Evolutionary conservation across 345 rosid genomes (phyloP), one percentile per base, ranked within the genome.

Genomic region (Rubroshorea leprosula): DNA sequence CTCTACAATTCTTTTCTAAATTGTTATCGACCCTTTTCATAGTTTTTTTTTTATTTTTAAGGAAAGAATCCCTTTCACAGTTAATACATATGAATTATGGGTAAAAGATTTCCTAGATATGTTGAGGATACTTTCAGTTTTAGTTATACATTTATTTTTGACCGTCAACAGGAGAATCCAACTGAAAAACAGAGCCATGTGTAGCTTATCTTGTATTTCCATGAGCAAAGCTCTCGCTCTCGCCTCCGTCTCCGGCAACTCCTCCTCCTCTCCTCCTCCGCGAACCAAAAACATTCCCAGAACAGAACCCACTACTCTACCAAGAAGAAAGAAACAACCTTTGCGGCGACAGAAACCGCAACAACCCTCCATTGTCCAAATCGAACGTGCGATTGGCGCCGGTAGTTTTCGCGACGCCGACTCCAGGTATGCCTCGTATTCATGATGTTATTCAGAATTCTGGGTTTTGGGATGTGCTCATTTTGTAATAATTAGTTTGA

Each of bases 351-450:
- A 31, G 39, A 39, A 69, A 21, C 19, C 61, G 41, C 76, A 58
- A 38, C 67, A 79, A 55, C 77, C 80, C 22, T 61, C 77, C 3
- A 54, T 84, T 47, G 63, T 78, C 68, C 78, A 74, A 62, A 70
- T 92, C 16, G 96, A 92, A 65, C 78, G 81, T 8, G 96, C 86
- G 15, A 71, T 89, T 26, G 95, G 96, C 26, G 83, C 95, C 12
- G 93, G 96, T 58, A 73, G 79, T 27, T 92, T 76, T 49, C 88
- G 95, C 19, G 90, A 92, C 64, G 24, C 72, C 8, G 93, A 89
- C 25, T 58, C 80, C 64, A 63, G 64, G 94, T 77, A 68, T 20
- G 65, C 7, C 26, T 24, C 22, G 11, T 56, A 44, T 47, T 45
- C n/a, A n/a, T n/a, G n/a, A n/a, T n/a, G n/a, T n/a, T n/a, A n/a